A percentile compares a stretch with the other conserved stretches of the same genome.
Conservation (phyloP, 306 rosid species). For the Ochetophila trinervis region DNA sequence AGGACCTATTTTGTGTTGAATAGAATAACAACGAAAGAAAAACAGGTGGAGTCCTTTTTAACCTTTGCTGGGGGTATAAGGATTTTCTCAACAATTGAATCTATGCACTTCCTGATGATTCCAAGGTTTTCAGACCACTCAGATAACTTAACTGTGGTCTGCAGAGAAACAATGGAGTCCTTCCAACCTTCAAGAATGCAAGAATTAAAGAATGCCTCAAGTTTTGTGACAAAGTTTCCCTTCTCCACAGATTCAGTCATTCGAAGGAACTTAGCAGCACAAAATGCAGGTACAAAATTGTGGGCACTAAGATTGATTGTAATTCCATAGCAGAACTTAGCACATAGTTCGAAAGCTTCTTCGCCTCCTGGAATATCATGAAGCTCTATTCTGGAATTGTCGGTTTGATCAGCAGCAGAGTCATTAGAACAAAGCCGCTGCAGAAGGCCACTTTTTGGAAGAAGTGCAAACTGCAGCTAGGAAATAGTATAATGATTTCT, state of each 20-base stretch:
- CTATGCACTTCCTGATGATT: conserved; percentile 77
- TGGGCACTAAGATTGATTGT: conserved; percentile 81
- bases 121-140: conserved; percentile 92
- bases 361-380: conserved; percentile 84
- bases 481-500: conserved; percentile 31
- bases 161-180: conserved; percentile 69
- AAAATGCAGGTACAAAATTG: conserved; percentile 65
- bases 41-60: not conserved
- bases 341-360: conserved; percentile 80
- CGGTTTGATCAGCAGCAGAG: conserved; percentile 47
- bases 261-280: conserved; percentile 79
- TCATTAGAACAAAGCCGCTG: conserved; percentile 70
- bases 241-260: conserved; percentile 70
- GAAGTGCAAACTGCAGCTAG: conserved; percentile 71
- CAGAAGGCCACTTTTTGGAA: conserved; percentile 73
- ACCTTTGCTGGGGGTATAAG: conserved; percentile 79
- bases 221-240: conserved; percentile 77
- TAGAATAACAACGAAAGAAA: not conserved
- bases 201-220: conserved; percentile 77
- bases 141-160: conserved; percentile 57
- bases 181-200: conserved; percentile 96
- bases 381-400: conserved; percentile 55
- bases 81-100: conserved; percentile 78
- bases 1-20: not conserved
- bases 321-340: conserved; percentile 90